Conservation (phyloP, 2,329 filamentous ascomycete genomes). For the Paecilomyces sp. region DNA sequence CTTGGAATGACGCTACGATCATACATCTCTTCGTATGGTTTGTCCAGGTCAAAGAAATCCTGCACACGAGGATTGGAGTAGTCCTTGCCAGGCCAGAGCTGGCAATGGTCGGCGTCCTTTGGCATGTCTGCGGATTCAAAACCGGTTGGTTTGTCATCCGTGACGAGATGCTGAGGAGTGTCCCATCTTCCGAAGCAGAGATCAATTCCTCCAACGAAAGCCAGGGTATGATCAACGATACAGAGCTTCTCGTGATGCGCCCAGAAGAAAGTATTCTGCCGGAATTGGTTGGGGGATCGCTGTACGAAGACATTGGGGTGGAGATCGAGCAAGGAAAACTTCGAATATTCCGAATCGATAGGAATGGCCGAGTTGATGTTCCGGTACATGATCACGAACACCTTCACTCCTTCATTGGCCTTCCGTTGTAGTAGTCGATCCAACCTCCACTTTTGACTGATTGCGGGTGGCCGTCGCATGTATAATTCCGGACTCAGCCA, state of each 20-base stretch:
- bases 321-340: conserved; percentile 88
- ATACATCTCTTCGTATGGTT: conserved; percentile 99
- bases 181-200: conserved; percentile 97
- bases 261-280: conserved; percentile 99
- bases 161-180: conserved; percentile 82
- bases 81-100: conserved; percentile 95
- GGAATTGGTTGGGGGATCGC: conserved; percentile 92
- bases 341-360: conserved; percentile 97
- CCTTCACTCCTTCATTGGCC: conserved; percentile 89
- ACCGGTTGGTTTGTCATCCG: conserved; percentile 90
- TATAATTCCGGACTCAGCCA: conserved; percentile 97
- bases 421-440: conserved; percentile 91
- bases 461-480: conserved; percentile 84
- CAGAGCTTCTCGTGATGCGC: conserved; percentile 98
- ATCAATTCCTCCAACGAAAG: conserved; percentile 92
- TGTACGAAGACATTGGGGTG: conserved; percentile 96
- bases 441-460: conserved; percentile 96
- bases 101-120: conserved; percentile 84
- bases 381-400: conserved; percentile 95
- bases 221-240: conserved; percentile 90
- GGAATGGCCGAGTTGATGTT: conserved; percentile 96
- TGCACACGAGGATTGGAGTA: conserved; percentile 95
- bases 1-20: conserved; percentile 79
- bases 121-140: conserved; percentile 73
- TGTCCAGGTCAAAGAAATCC: conserved; percentile 87